Evolutionary conservation across 2,329 filamentous ascomycete genomes (phyloP), one percentile per base, ranked within the genome.

Genomic region (Cladosporium velox): DNA sequence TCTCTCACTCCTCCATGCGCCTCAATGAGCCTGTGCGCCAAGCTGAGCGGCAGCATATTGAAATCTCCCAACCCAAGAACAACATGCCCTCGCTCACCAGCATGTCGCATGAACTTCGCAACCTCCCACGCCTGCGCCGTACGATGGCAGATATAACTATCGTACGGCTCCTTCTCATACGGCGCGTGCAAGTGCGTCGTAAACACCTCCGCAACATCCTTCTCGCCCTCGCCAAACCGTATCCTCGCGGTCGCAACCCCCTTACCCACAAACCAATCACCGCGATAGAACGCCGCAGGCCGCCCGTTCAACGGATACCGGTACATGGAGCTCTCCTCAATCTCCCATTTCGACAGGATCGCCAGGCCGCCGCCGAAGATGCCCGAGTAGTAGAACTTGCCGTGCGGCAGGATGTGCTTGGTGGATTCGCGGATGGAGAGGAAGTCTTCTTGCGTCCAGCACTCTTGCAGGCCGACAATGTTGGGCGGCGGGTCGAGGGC

Each of bases 191-290:
- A 80, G 69, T 77, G 94, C 21, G 95, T 98, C 77, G 92, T 94
- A 76, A 98, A 97, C 1, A 98, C 92, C 74, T 97, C 92, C 21
- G 92, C 83, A 12, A 93, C 81, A 71, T 95, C 90, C 67, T 86
- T 85, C 54, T 77, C 0, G 0, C 80, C 84, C 0, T 85, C 81
- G 0, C 91, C 91, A 70, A 90, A 89, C 4, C 91, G 84, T 71
- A 98, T 90, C 69, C 86, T 86, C 2, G 94, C 94, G 74, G 87
- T 90, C 7, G 94, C 95, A 51, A 98, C 88, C 18, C 95, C 95
- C 77, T 98, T 98, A 0, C 95, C 95, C 11, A 97, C 93, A 75
- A 89, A 98, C 92, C 94, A 98, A 78, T 98, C 94, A 12, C 95
- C 95, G 67, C 94, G 85, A 80, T 90, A 97, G 79, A 98, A 97